A percentile compares a stretch with the other conserved stretches of the same genome.
These are phyloP conservation scores for Antitrichia curtipendula DNA, from an alignment of 225 moss, liverwort and hornwort genomes.

Conservation along the genomic window DNA sequence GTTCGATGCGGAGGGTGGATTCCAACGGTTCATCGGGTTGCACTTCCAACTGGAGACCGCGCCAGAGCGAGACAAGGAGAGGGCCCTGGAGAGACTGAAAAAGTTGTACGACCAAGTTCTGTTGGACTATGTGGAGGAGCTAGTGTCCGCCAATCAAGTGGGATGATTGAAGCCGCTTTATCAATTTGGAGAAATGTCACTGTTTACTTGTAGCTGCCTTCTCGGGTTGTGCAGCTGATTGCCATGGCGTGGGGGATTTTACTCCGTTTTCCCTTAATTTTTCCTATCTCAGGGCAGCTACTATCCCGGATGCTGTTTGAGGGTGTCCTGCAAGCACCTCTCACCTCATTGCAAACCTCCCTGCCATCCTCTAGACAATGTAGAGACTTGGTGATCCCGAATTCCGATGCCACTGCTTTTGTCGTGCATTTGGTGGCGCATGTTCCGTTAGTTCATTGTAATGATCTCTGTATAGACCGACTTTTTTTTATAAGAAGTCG, in stretches of 20 bases:
- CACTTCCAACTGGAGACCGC: constrained; percentile 84
- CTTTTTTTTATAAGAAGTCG: background rate
- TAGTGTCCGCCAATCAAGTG: constrained; percentile 56
- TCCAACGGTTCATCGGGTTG: constrained; percentile 71
- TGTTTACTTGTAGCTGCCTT: background rate
- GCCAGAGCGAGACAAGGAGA: constrained; percentile 92
- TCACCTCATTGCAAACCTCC: background rate
- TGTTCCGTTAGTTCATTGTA: constrained; percentile 20
- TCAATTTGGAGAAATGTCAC: background rate
- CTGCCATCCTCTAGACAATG: constrained; percentile 3
- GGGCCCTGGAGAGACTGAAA: constrained; percentile 84
- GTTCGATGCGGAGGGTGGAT: constrained; percentile 89
- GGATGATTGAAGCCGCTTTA: background rate
- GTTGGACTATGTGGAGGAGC: constrained; percentile 83
- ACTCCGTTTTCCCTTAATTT: background rate
- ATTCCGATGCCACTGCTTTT: background rate
- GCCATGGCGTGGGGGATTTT: background rate
- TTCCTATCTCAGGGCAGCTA: background rate
- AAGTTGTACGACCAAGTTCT: constrained; percentile 91
- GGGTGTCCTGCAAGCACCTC: background rate
- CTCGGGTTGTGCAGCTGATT: background rate
- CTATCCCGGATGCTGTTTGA: background rate
- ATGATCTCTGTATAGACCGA: constrained; percentile 26
- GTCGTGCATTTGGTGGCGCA: constrained; percentile 17
- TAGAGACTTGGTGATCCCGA: constrained; percentile 1